phyloP scores from a whole-genome alignment of 1,139 yeast genomes.

The Hansenula sp. region DNA sequence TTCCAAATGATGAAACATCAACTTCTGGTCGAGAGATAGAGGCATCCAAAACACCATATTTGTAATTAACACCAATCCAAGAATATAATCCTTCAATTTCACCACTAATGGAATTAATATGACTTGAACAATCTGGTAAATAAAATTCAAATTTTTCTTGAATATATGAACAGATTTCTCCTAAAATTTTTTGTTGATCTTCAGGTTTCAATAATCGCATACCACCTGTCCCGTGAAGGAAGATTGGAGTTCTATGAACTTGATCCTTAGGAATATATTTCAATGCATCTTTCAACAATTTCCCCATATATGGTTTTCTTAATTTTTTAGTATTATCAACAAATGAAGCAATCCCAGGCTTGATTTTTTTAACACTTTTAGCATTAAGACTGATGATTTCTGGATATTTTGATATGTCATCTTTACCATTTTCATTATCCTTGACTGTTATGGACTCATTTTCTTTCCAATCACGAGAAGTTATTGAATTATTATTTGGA shows the following conservation, averaged over 20 bases:
- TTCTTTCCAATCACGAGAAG: slow-evolving; percentile 5
- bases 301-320: slow-evolving; percentile 56
- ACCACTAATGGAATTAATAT: slow-evolving; percentile 69
- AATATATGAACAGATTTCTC: slow-evolving; percentile 53
- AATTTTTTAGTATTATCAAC: slow-evolving; percentile 38
- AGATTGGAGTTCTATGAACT: slow-evolving; percentile 70
- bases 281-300: slow-evolving; percentile 51
- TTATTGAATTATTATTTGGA: slow-evolving; percentile 5
- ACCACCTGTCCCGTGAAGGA: slow-evolving; percentile 79
- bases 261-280: slow-evolving; percentile 63
- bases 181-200: slow-evolving; percentile 48
- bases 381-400: slow-evolving; percentile 32
- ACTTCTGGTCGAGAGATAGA: slow-evolving; percentile 21
- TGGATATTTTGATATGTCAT: slow-evolving; percentile 31
- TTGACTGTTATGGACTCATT: slow-evolving; percentile 12
- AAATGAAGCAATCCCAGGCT: slow-evolving; percentile 38
- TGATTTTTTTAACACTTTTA: slow-evolving; percentile 54
- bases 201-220: slow-evolving; percentile 62
- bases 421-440: slow-evolving; percentile 8
- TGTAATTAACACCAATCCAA: slow-evolving; percentile 74
- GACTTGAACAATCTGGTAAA: slow-evolving; percentile 52
- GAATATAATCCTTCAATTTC: slow-evolving; percentile 79
- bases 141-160: slow-evolving; percentile 50
- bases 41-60: slow-evolving; percentile 53
- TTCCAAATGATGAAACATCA: slow-evolving; percentile 61